A percentile compares a stretch with the other conserved stretches of the same genome.
These are phyloP conservation scores for Wickerhamiella siamensis DNA, from an alignment of 805 yeast genomes.

Conservation along the genomic window DNA sequence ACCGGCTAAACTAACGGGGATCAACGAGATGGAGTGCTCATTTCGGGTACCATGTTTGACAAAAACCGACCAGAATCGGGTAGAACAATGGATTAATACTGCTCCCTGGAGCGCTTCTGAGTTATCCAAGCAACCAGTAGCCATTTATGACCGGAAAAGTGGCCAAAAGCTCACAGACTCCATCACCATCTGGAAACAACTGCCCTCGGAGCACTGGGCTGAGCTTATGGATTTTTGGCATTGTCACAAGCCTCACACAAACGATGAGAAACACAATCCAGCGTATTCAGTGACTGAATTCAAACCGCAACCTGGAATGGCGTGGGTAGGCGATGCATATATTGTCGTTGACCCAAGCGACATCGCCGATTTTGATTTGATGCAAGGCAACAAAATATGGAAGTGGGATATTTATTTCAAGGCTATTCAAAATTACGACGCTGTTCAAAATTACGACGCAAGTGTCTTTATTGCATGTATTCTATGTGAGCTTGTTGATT, in stretches of 20 bases:
- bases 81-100: constrained; percentile 1
- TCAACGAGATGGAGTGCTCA: too few species aligned
- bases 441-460: constrained; percentile 5
- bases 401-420: constrained; percentile 42
- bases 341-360: constrained; percentile 28
- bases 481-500: constrained; percentile 19
- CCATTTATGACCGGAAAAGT: constrained; percentile 4
- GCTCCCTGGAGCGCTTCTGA: constrained; percentile 2
- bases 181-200: constrained; percentile 29
- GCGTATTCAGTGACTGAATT: constrained; percentile 19
- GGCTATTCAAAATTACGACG: constrained; percentile 6
- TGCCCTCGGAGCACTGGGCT: constrained; percentile 90
- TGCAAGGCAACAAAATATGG: constrained; percentile 25
- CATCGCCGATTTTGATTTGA: neutral
- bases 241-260: constrained; percentile 44
- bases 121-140: neutral
- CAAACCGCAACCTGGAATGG: constrained; percentile 29
- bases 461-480: constrained; percentile 10
- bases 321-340: constrained; percentile 47
- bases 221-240: constrained; percentile 98
- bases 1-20: too few species aligned
- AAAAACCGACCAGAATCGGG: neutral
- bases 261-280: constrained; percentile 8
- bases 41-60: neutral
- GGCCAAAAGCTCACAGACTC: constrained; percentile 5